Evolutionary conservation across 2,329 filamentous ascomycete species (phyloP).

Genomic region (Zelopaecilomyces penicillatus): DNA sequence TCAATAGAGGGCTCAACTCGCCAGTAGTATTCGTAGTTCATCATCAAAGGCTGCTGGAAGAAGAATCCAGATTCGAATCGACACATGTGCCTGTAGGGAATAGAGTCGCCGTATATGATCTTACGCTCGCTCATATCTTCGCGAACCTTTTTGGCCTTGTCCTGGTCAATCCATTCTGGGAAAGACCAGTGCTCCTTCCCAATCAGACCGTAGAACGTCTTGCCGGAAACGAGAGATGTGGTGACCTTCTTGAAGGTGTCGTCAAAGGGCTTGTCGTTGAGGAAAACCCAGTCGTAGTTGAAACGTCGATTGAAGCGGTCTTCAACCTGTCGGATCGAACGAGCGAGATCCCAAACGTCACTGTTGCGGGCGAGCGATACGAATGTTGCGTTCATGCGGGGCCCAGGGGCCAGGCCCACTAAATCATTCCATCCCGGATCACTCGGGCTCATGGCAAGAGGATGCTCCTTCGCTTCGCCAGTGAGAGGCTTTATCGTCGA

Average conservation of each 20-base stretch:
- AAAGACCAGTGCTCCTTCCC: conserved; percentile 94
- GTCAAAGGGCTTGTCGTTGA: conserved; percentile 94
- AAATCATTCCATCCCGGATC: conserved; percentile 47
- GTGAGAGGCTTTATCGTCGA: not conserved
- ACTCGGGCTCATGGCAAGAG: conserved; percentile 44
- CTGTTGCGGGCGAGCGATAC: conserved; percentile 89
- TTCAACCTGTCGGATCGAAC: conserved; percentile 92
- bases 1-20: conserved; percentile 95
- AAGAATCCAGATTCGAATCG: conserved; percentile 99
- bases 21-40: conserved; percentile 99
- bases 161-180: conserved; percentile 90
- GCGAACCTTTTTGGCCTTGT: conserved; percentile 81
- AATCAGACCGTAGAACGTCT: conserved; percentile 83
- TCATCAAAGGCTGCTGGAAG: conserved; percentile 88
- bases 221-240: conserved; percentile 80
- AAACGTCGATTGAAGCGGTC: conserved; percentile 96
- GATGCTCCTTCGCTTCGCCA: conserved; percentile 29
- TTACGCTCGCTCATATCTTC: conserved; percentile 90
- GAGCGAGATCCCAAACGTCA: conserved; percentile 93
- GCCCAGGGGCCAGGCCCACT: conserved; percentile 48
- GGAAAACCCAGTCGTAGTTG: conserved; percentile 98
- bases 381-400: conserved; percentile 93
- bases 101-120: conserved; percentile 96
- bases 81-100: conserved; percentile 99
- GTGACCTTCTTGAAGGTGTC: conserved; percentile 91